A percentile compares a stretch with the other conserved stretches of the same genome.
Evolutionary conservation across 805 yeast genomes (phyloP).

Genomic region (Starmerella asiatica): DNA sequence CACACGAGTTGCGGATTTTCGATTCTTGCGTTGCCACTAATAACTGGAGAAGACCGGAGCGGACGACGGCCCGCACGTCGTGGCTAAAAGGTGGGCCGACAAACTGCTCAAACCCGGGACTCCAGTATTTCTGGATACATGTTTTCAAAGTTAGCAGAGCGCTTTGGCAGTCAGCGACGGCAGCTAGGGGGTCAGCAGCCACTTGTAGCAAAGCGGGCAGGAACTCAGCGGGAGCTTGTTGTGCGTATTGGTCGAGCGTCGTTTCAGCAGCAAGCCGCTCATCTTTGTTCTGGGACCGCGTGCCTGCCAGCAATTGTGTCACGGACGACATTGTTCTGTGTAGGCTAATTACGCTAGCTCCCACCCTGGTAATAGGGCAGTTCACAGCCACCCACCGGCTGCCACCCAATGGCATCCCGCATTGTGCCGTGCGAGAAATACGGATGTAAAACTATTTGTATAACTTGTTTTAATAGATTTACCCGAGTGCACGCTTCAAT

Average conservation of each 20-base stretch:
- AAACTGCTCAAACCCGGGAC: constrained; percentile 66
- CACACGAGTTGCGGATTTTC: constrained; percentile 44
- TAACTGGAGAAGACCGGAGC: constrained; percentile 39
- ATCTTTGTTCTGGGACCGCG: constrained; percentile 10
- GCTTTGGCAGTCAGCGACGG: constrained; percentile 37
- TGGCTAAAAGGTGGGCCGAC: constrained; percentile 49
- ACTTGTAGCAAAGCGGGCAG: constrained; percentile 12
- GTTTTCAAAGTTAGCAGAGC: constrained; percentile 49
- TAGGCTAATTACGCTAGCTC: too few relatives aligned
- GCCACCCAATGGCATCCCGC: too few relatives aligned
- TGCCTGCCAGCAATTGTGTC: constrained; percentile 7
- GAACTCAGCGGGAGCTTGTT: constrained; percentile 8
- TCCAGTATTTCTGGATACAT: constrained; percentile 64
- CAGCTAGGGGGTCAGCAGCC: constrained; percentile 8
- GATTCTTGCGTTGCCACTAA: constrained; percentile 35
- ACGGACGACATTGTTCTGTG: too few relatives aligned
- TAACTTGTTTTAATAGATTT: too few relatives aligned
- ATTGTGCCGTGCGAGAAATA: too few relatives aligned
- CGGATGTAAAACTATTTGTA: too few relatives aligned
- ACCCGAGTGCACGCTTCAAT: too few relatives aligned
- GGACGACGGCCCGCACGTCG: constrained; percentile 38
- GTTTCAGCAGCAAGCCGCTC: constrained; percentile 12
- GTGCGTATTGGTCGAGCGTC: constrained; percentile 3
- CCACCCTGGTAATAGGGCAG: too few relatives aligned
- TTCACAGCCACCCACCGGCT: too few relatives aligned